Evolutionary conservation across 106 monocot species (phyloP).

Genomic region (Phalaenopsis aphrodite): DNA sequence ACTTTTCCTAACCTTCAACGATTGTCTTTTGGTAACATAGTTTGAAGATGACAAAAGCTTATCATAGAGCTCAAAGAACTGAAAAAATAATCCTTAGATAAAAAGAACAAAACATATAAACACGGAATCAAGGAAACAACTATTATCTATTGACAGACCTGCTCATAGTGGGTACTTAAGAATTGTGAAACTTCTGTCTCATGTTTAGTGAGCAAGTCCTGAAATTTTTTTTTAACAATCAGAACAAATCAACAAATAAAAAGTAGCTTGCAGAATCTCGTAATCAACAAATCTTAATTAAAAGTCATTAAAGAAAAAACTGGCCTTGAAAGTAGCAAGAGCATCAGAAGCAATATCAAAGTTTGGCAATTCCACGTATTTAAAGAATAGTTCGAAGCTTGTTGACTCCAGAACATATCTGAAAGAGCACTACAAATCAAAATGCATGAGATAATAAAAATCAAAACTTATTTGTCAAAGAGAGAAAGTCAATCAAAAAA

Average conservation of each 20-base stretch:
- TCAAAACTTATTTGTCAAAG: background rate
- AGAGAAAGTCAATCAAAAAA: background rate
- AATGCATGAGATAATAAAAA: conserved; percentile 22
- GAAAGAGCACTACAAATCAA: conserved; percentile 37
- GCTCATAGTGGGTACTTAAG: conserved; percentile 66
- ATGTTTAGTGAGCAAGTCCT: conserved; percentile 98
- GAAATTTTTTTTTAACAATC: conserved; percentile 20
- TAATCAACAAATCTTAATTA: background rate
- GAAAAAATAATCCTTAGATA: conserved; percentile 28
- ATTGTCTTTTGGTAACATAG: conserved; percentile 94
- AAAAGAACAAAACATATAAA: background rate
- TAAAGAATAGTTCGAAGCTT: conserved; percentile 93
- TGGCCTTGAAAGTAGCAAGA: conserved; percentile 93
- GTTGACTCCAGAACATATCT: conserved; percentile 66
- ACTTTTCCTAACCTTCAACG: conserved; percentile 73
- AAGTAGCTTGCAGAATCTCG: background rate
- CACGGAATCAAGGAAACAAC: background rate
- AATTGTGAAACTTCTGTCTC: conserved; percentile 73
- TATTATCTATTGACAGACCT: conserved; percentile 29
- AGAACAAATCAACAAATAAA: conserved; percentile 9
- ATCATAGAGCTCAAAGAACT: conserved; percentile 92
- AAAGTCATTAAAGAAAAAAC: background rate
- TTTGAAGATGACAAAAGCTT: conserved; percentile 70
- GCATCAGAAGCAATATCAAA: conserved; percentile 99
- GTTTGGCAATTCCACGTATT: conserved; percentile 88